Conservation (phyloP, 257 asterid species). For the Solanum bulbocastanum region DNA sequence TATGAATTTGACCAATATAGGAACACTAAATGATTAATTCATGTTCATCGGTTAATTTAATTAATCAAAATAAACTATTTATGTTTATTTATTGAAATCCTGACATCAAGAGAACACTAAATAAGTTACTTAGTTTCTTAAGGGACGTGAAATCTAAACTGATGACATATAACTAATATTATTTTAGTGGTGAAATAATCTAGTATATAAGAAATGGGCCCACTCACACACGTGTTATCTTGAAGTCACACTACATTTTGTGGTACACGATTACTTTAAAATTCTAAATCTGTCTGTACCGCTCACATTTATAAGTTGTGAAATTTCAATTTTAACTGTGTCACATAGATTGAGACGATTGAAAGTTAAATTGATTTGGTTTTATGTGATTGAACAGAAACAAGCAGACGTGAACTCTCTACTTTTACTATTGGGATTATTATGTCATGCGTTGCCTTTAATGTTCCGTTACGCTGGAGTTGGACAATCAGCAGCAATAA, state of each 20-base stretch:
- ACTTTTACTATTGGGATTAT: conserved; percentile 58
- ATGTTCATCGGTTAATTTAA: too few species aligned
- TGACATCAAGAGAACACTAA: too few species aligned
- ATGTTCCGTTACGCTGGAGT: conserved; percentile 38
- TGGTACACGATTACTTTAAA: not conserved
- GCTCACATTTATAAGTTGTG: not conserved
- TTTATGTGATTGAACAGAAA: conserved; percentile 28
- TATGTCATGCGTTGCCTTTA: conserved; percentile 64
- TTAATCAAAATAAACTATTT: too few species aligned
- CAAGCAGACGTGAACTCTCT: conserved; percentile 76
- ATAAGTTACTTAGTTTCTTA: too few species aligned
- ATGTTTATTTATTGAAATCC: too few species aligned
- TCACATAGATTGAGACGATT: too few species aligned
- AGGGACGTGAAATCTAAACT: too few species aligned
- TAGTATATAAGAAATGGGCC: not conserved
- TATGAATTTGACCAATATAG: too few species aligned
- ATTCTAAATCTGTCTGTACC: not conserved
- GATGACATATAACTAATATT: too few species aligned
- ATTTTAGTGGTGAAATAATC: not conserved
- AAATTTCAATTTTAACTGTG: too few species aligned
- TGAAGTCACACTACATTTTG: not conserved
- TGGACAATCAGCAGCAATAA: conserved; percentile 16
- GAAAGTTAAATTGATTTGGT: not conserved
- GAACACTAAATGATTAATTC: too few species aligned
- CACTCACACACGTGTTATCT: not conserved